Base-by-base conservation (phyloP, 768 basidiomycete genomes). In the Inosperma sp. region DNA sequence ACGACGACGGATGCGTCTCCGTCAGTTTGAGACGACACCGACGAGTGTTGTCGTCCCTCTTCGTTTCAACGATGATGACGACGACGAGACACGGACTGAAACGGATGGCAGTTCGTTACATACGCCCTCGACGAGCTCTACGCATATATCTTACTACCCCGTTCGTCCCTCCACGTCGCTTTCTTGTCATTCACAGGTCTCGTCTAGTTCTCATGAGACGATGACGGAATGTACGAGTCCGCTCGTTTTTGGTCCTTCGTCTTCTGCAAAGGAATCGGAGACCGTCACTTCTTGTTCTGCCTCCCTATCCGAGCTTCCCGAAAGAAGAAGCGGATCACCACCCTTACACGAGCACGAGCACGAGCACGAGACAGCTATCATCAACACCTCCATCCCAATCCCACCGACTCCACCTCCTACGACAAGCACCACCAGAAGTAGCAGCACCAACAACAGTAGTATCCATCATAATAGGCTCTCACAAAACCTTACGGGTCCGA, bases 31-130 rank as follows among this genome's bases (percentile, higher is more conserved):
- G n/a, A n/a, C n/a, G n/a, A n/a, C n/a, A n/a, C n/a, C n/a, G n/a
- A n/a, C n/a, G n/a, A n/a, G n/a, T n/a, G n/a, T n/a, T n/a, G n/a
- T n/a, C n/a, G n/a, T n/a, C n/a, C n/a, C n/a, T n/a, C n/a, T n/a
- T n/a, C n/a, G n/a, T n/a, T n/a, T n/a, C n/a, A n/a, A n/a, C 35
- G 71, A 68, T 12, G 72, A 77, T 33, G 76, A 75, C 45, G 75
- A 75, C 25, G 70, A 68, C 12, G 73, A 68, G 13, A 59, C n/a
- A 43, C 48, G 42, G 65, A 74, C 75, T 0, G 74, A 73, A 17
- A 76, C 75, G 1, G 77, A 79, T 55, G 75, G 71, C 3, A 77
- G 76, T 45, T 78, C 76, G 1, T 50, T 78, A 9, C 77, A 74
- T 45, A 78, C 77, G 1, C 77, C 77, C 16, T 63, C 71, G 7